Evolutionary conservation across 208 protist genomes (phyloP).

Genomic region (Trypanosoma melophagium): DNA sequence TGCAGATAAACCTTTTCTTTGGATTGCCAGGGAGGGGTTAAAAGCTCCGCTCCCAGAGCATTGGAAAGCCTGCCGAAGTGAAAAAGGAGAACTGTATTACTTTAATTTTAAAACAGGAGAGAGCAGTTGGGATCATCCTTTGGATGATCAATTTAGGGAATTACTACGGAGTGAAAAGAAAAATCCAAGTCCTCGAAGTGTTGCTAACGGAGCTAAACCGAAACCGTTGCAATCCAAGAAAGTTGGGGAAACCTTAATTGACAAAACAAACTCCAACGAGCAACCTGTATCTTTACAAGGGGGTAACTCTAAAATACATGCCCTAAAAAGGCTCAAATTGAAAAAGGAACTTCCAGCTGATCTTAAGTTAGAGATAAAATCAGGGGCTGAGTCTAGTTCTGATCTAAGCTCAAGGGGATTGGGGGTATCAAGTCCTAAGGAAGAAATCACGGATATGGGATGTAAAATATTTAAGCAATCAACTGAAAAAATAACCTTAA

Average conservation of each 20-base stretch:
- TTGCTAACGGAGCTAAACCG: constrained; percentile 32
- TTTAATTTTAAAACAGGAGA: constrained; percentile 94
- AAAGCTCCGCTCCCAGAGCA: constrained; percentile 92
- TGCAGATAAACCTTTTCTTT: constrained; percentile 88
- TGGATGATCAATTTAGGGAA: constrained; percentile 92
- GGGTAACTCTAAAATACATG: constrained; percentile 21
- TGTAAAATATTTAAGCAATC: constrained; percentile 1
- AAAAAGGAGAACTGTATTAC: constrained; percentile 94
- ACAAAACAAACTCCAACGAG: constrained; percentile 11
- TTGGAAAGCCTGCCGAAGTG: constrained; percentile 94
- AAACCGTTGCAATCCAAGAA: not conserved
- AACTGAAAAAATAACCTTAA: not conserved
- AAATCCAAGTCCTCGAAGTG: constrained; percentile 33
- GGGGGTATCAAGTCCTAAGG: not conserved
- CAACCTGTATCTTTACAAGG: constrained; percentile 1
- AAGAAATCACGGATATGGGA: not conserved
- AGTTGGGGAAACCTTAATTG: not conserved
- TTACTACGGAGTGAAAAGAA: constrained; percentile 65
- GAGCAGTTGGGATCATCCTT: constrained; percentile 95
- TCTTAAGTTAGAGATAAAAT: constrained; percentile 20
- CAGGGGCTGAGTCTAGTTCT: constrained; percentile 3
- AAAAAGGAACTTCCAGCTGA: constrained; percentile 37
- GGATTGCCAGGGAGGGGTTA: constrained; percentile 93
- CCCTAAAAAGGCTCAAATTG: constrained; percentile 36
- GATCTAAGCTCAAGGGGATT: constrained; percentile 11